A percentile compares a stretch with the other conserved stretches of the same genome.
These are phyloP conservation scores for Sordaria brevicollis DNA, from an alignment of 495 filamentous ascomycete genomes.

Conservation along the genomic window DNA sequence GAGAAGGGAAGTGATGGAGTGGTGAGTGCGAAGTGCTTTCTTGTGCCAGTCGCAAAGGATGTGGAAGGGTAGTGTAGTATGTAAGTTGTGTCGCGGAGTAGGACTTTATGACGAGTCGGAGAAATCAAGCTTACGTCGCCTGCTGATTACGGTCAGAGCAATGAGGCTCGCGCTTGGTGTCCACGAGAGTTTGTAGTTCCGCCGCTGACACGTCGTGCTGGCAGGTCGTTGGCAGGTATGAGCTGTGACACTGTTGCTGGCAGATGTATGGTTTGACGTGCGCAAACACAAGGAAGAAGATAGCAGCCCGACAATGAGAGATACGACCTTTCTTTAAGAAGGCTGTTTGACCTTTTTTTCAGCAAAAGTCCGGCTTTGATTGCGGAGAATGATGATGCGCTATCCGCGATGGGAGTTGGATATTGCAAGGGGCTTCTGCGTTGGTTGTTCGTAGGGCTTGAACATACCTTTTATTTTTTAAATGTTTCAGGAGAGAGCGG, in stretches of 20 bases:
- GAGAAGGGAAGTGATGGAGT: neutral
- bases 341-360: neutral
- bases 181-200: neutral
- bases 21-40: neutral
- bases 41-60: neutral
- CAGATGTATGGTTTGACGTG: neutral
- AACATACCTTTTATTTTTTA: neutral
- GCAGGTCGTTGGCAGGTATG: neutral
- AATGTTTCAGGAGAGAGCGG: neutral
- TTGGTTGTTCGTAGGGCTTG: neutral
- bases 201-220: neutral
- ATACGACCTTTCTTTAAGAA: neutral
- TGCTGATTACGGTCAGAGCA: neutral
- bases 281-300: neutral
- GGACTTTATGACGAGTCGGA: neutral
- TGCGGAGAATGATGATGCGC: neutral
- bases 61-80: neutral
- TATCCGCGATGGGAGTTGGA: neutral
- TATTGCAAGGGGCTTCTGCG: neutral
- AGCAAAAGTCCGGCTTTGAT: neutral
- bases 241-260: neutral
- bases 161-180: neutral
- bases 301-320: neutral
- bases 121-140: neutral
- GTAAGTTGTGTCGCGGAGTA: neutral